Base-by-base conservation (phyloP, 129 eudicot species). In the Chrysanthemum makinoi region DNA sequence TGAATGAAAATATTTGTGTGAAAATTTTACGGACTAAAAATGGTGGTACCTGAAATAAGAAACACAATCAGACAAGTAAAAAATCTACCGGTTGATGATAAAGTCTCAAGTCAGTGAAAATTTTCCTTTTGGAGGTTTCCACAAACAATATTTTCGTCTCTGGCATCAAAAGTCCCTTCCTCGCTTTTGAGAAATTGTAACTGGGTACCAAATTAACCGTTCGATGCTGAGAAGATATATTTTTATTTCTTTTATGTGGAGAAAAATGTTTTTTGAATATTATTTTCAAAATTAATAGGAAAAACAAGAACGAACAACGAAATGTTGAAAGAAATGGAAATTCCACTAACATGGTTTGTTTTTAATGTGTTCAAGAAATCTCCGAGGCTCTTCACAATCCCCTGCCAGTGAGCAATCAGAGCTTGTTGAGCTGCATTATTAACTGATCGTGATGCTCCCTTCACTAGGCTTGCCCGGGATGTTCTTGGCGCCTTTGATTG, bases 401-500 rank as follows among this genome's bases (percentile, higher is more conserved):
- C 99, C 88, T 94, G 97, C 99, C 99, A 94, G 58, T 94, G 99
- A 77, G 93, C 99, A 75, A 94, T 94, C 83, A 94, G 65, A 60
- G 92, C 94, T 84, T 90, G 96, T 78, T 94, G 99, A 56, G 82
- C 77, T 53, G 97, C 91, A n/a, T 89, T 79, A 74, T 80, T 94
- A 73, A 94, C 83, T 6, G 97, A 81, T 18, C 96, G 96, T 48
- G 98, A 88, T 47, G 98, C 83, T 50, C 99, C 99, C 84, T 94
- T 90, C 52, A 94, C 97, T 74, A 94, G 84, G 84, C 99, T 94
- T 86, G 97, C 99, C 86, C 99, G 84, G 12, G 99, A 94, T 72
- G 97, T 94, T 70, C 99, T 86, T 62, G 99, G 99, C 39, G 99
- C 99, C 99, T 94, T 71, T 3, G n/a, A 77, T 77, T 64, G 19